phyloP scores from a whole-genome alignment of 1,284 basidiomycete genomes.

The Melampsora medusae region DNA sequence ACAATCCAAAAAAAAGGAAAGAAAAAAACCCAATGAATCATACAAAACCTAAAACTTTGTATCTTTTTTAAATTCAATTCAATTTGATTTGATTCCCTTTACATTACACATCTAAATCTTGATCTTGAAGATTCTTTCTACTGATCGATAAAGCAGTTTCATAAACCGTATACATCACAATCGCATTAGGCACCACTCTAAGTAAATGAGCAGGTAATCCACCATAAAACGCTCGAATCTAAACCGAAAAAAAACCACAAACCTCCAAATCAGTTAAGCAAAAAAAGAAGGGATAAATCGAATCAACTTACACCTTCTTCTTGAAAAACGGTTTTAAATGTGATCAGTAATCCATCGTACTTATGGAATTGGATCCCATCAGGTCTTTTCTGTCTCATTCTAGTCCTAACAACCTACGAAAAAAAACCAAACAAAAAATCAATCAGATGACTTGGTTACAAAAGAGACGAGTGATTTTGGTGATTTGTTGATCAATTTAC shows the following conservation, averaged over 20 bases:
- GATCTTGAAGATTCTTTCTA: not conserved
- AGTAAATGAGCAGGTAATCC: constrained; percentile 92
- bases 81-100: no score
- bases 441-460: not conserved
- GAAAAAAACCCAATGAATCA: no score
- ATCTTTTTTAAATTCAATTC: no score
- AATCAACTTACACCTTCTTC: constrained; percentile 72
- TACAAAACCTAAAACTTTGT: no score
- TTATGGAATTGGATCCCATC: constrained; percentile 60
- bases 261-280: not conserved
- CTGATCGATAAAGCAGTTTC: constrained; percentile 48
- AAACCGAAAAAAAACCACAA: not conserved
- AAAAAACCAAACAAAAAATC: constrained; percentile 4
- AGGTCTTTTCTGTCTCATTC: constrained; percentile 69
- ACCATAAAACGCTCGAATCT: constrained; percentile 71
- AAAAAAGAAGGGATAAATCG: not conserved
- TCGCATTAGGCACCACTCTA: constrained; percentile 94
- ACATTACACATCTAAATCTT: no score
- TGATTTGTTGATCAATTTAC: no score
- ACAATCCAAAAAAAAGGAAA: no score
- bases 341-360: constrained; percentile 83
- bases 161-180: constrained; percentile 80
- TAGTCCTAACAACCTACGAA: constrained; percentile 79
- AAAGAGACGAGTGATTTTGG: not conserved
- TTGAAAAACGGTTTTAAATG: constrained; percentile 75